phyloP scores from a whole-genome alignment of 805 yeast species.

The Candida cerambycidarum region DNA sequence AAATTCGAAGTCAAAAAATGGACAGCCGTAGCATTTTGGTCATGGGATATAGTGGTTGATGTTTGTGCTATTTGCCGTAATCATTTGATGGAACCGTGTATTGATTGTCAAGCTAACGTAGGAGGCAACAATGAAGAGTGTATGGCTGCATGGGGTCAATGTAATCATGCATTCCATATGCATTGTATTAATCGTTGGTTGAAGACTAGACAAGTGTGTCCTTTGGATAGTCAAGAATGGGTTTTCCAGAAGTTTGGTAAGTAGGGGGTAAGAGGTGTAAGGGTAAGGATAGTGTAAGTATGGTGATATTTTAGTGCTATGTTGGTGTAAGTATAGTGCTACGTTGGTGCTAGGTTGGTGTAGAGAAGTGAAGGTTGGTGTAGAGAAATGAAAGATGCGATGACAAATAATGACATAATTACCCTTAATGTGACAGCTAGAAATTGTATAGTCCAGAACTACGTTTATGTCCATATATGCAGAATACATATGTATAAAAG shows the following conservation, averaged over 20 bases:
- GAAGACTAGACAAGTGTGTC: slow-evolving; percentile 93
- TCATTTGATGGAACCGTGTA: slow-evolving; percentile 97
- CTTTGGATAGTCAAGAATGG: slow-evolving; percentile 94
- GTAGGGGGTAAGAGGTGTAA: slow-evolving; percentile 20
- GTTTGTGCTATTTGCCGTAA: slow-evolving; percentile 98
- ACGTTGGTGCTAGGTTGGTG: too few species aligned
- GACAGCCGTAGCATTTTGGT: slow-evolving; percentile 99
- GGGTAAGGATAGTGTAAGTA: not conserved
- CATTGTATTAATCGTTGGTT: slow-evolving; percentile 97
- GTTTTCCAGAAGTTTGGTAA: slow-evolving; percentile 66
- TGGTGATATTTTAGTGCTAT: too few species aligned
- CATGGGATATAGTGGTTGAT: slow-evolving; percentile 95
- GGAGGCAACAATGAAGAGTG: slow-evolving; percentile 70
- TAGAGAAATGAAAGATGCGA: too few species aligned
- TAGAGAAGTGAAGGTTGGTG: too few species aligned
- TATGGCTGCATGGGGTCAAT: slow-evolving; percentile 94
- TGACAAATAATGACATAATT: too few species aligned
- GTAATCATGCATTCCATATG: slow-evolving; percentile 97
- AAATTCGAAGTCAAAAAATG: slow-evolving; percentile 93
- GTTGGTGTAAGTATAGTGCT: too few species aligned
- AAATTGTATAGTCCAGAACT: too few species aligned
- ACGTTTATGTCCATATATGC: too few species aligned
- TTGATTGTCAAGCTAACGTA: slow-evolving; percentile 89
- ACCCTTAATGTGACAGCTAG: too few species aligned
- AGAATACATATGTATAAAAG: too few species aligned